phyloP scores from a whole-genome alignment of 768 basidiomycete species.

The Boletus rubescentipes region DNA sequence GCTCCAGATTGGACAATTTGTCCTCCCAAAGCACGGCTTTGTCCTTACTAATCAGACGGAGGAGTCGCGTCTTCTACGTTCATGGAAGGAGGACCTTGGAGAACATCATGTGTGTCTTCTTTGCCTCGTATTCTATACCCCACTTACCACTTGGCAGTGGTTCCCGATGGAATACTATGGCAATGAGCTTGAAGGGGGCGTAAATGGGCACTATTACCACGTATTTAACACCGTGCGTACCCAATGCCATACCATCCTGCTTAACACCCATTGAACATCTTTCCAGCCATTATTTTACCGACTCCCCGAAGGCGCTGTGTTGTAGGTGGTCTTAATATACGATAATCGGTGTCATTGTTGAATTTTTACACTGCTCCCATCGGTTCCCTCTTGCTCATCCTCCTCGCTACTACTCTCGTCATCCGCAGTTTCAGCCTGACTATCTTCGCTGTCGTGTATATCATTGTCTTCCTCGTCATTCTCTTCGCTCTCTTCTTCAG shows the following conservation, averaged over 20 bases:
- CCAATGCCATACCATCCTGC: not conserved
- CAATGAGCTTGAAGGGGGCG: slow-evolving; percentile 50
- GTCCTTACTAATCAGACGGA: slow-evolving; percentile 56
- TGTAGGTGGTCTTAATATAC: slow-evolving; percentile 25
- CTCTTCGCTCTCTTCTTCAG: slow-evolving; percentile 36
- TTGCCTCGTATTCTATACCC: not conserved
- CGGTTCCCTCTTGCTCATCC: slow-evolving; percentile 19
- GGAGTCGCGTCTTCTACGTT: slow-evolving; percentile 64
- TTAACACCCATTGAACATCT: not conserved
- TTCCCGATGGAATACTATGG: slow-evolving; percentile 74
- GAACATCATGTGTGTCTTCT: slow-evolving; percentile 53
- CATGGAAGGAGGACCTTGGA: slow-evolving; percentile 64
- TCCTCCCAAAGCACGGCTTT: slow-evolving; percentile 60
- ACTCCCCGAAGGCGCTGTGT: slow-evolving; percentile 43
- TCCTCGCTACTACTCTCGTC: slow-evolving; percentile 20
- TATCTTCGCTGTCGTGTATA: slow-evolving; percentile 30
- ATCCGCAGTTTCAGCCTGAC: slow-evolving; percentile 26
- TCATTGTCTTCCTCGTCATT: slow-evolving; percentile 25
- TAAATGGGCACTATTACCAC: slow-evolving; percentile 74
- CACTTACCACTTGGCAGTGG: slow-evolving; percentile 48
- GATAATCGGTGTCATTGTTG: slow-evolving; percentile 11
- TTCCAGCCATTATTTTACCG: slow-evolving; percentile 53
- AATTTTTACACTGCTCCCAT: slow-evolving; percentile 12
- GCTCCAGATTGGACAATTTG: slow-evolving; percentile 84
- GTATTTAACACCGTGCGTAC: slow-evolving; percentile 66